Conservation (phyloP, 495 filamentous ascomycete genomes). For the Annulohypoxylon moriforme region DNA sequence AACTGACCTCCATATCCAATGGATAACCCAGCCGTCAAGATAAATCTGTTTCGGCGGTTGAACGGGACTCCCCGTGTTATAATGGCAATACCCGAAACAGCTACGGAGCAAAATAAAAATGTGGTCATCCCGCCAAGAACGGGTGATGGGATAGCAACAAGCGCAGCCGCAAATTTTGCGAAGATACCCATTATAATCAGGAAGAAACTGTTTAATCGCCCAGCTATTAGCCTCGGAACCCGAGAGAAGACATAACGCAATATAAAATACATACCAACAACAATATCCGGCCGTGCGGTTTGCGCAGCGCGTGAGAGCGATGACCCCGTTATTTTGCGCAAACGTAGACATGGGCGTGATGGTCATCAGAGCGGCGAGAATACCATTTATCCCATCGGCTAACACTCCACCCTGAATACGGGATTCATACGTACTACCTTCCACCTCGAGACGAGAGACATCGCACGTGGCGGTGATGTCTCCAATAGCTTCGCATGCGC, state of each 20-base stretch:
- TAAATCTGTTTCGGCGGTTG: slow-evolving; percentile 87
- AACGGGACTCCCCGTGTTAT: slow-evolving; percentile 78
- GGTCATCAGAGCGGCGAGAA: slow-evolving; percentile 83
- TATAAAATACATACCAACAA: slow-evolving; percentile 56
- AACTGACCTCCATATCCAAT: slow-evolving; percentile 71
- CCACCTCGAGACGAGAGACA: slow-evolving; percentile 85
- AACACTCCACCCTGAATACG: slow-evolving; percentile 91
- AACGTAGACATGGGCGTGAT: slow-evolving; percentile 84
- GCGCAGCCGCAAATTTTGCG: slow-evolving; percentile 89
- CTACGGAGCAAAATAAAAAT: slow-evolving; percentile 87
- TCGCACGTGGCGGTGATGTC: slow-evolving; percentile 80
- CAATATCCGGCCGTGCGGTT: slow-evolving; percentile 87
- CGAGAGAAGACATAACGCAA: not conserved
- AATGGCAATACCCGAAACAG: slow-evolving; percentile 87
- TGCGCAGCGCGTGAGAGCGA: slow-evolving; percentile 87
- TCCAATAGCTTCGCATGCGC: slow-evolving; percentile 91
- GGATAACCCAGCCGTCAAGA: slow-evolving; percentile 81
- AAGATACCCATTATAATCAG: slow-evolving; percentile 90
- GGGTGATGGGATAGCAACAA: slow-evolving; percentile 82
- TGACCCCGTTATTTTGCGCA: slow-evolving; percentile 92
- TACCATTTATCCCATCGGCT: slow-evolving; percentile 84
- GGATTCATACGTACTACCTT: slow-evolving; percentile 83
- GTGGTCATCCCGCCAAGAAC: slow-evolving; percentile 95
- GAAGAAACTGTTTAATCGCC: slow-evolving; percentile 70
- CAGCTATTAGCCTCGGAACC: slow-evolving; percentile 50